phyloP scores from a whole-genome alignment of 2,329 filamentous ascomycete genomes.

The Rosellinia necatrix region DNA sequence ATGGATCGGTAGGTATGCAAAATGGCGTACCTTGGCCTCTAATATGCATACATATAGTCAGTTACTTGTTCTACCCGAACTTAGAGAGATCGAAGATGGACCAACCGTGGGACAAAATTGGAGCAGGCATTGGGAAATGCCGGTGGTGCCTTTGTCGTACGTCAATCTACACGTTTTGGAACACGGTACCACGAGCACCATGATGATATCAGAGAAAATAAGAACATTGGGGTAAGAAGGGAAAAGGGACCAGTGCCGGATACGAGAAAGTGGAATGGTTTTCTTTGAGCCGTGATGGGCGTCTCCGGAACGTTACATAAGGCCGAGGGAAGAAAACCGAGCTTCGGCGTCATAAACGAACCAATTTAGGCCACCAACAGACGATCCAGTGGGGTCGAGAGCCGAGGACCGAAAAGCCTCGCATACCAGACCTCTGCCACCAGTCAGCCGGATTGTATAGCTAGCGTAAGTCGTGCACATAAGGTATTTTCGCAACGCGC shows the following conservation, averaged over 20 bases:
- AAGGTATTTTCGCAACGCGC: no score
- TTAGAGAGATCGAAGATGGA: background rate
- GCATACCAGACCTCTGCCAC: background rate
- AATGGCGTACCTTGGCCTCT: slow-evolving; percentile 10
- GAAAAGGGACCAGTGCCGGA: background rate
- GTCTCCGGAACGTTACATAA: slow-evolving; percentile 4
- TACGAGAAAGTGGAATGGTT: slow-evolving; percentile 6
- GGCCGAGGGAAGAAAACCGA: slow-evolving; percentile 1
- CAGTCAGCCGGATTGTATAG: no score
- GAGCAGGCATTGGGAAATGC: background rate
- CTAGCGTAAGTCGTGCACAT: no score
- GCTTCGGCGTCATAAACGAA: background rate
- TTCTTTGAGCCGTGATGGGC: background rate
- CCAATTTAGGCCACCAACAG: background rate
- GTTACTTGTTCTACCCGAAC: background rate
- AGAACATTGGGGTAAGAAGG: background rate
- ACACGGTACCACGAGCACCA: background rate
- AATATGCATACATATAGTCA: background rate
- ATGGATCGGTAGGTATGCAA: background rate
- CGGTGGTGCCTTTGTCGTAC: background rate
- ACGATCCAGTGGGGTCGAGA: background rate
- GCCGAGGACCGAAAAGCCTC: background rate
- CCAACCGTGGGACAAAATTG: background rate
- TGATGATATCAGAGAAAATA: background rate
- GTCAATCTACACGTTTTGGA: slow-evolving; percentile 12